Evolutionary conservation across 2,329 filamentous ascomycete genomes (phyloP).

Genomic region (Chalara sp.): DNA sequence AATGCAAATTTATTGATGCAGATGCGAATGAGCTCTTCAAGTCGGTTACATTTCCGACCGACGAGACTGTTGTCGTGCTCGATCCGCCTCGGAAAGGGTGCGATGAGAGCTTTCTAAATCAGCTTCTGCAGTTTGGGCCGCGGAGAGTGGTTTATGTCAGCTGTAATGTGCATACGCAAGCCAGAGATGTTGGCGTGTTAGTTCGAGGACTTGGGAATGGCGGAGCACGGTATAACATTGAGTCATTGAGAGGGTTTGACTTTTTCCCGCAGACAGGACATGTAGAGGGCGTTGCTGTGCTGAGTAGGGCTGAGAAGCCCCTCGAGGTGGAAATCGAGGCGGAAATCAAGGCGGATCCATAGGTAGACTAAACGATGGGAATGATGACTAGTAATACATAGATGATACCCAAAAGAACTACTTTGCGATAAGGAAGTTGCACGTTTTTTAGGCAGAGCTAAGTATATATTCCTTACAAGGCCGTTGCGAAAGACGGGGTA

Average conservation of each 20-base stretch:
- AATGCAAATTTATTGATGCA: constrained; percentile 80
- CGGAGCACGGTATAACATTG: constrained; percentile 66
- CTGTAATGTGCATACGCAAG: constrained; percentile 97
- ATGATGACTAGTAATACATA: no score
- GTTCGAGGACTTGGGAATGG: constrained; percentile 58
- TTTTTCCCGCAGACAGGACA: constrained; percentile 88
- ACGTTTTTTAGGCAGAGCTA: no score
- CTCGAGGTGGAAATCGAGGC: no score
- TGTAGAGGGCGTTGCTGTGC: constrained; percentile 60
- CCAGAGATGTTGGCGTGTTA: constrained; percentile 81
- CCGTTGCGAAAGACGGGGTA: no score
- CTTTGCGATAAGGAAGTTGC: no score
- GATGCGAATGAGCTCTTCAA: constrained; percentile 81
- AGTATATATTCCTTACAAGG: no score
- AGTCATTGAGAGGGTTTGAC: constrained; percentile 88
- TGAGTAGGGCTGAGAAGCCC: constrained; percentile 46
- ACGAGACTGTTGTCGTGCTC: constrained; percentile 87
- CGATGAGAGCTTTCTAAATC: constrained; percentile 73
- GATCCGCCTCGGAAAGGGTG: constrained; percentile 97
- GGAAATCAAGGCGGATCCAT: no score
- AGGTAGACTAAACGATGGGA: no score
- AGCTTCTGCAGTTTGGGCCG: constrained; percentile 73
- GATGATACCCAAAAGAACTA: no score
- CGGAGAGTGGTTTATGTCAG: constrained; percentile 85
- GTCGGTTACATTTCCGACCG: constrained; percentile 63